Conservation (phyloP, 768 basidiomycete genomes). For the Mycena rebaudengoi region DNA sequence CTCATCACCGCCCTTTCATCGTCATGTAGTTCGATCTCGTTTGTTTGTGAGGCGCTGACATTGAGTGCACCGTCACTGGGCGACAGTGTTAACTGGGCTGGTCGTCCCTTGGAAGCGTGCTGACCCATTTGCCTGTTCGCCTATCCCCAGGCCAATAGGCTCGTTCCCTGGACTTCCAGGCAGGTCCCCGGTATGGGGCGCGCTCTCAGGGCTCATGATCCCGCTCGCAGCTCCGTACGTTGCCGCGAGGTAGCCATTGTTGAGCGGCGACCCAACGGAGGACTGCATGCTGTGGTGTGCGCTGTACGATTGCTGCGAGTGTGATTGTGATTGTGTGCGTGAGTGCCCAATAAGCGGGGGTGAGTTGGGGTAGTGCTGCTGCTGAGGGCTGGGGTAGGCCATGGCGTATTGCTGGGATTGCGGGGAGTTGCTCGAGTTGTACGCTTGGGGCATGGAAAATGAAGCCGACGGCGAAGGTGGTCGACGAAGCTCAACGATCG, state of each 20-base stretch:
- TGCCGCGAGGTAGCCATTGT: slow-evolving; percentile 31
- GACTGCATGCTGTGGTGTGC: slow-evolving; percentile 36
- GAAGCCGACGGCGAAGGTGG: slow-evolving; percentile 58
- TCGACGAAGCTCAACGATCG: slow-evolving; percentile 86
- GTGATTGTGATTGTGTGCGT: slow-evolving; percentile 51
- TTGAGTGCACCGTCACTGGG: slow-evolving; percentile 70
- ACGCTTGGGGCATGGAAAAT: slow-evolving; percentile 31
- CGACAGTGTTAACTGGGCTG: slow-evolving; percentile 61
- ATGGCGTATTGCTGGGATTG: slow-evolving; percentile 41
- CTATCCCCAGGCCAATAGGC: slow-evolving; percentile 21
- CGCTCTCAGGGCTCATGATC: slow-evolving; percentile 38
- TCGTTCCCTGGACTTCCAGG: slow-evolving; percentile 7
- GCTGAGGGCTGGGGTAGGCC: slow-evolving; percentile 39
- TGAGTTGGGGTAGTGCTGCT: slow-evolving; percentile 27
- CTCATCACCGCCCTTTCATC: slow-evolving; percentile 71
- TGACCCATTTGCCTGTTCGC: slow-evolving; percentile 19
- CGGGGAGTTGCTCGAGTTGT: slow-evolving; percentile 26
- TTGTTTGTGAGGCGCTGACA: slow-evolving; percentile 45
- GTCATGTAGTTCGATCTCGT: slow-evolving; percentile 45
- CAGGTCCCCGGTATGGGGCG: slow-evolving; percentile 23
- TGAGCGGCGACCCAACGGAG: slow-evolving; percentile 23
- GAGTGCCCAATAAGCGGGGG: slow-evolving; percentile 41
- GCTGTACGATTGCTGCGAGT: slow-evolving; percentile 55
- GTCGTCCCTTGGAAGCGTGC: slow-evolving; percentile 49
- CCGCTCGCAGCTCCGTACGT: slow-evolving; percentile 22